Evolutionary conservation across 2,329 filamentous ascomycete genomes (phyloP).

Genomic region (Aspergillus sergii): DNA sequence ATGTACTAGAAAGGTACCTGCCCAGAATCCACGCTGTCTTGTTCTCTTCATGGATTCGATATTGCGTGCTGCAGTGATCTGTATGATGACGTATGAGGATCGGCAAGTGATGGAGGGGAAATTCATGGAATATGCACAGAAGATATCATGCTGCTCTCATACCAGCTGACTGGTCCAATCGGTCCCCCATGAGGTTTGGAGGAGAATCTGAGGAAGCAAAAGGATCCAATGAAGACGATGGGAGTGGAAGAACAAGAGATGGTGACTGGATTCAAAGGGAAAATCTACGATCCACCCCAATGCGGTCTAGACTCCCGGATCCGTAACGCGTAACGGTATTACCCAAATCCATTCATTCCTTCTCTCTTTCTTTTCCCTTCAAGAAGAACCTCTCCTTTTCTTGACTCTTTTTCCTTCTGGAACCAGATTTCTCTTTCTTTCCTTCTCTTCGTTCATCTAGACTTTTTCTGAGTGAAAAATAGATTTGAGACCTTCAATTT

Average conservation of each 20-base stretch:
- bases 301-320: conserved; percentile 7
- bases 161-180: background rate
- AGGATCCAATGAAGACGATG: background rate
- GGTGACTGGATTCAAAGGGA: background rate
- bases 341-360: conserved; percentile 2
- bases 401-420: conserved; percentile 2
- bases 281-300: conserved; percentile 1
- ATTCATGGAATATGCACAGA: conserved; percentile 1
- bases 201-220: background rate
- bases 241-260: background rate
- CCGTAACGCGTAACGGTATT: background rate
- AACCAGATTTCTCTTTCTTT: background rate
- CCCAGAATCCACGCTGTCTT: background rate
- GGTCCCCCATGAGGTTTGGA: background rate
- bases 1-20: background rate
- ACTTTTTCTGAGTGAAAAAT: background rate
- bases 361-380: background rate
- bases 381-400: conserved; percentile 8
- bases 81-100: conserved; percentile 2
- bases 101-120: background rate
- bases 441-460: background rate
- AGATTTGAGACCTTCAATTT: background rate
- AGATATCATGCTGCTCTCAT: background rate
- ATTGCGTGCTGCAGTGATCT: background rate
- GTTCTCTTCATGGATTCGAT: background rate